A percentile compares a stretch with the other conserved stretches of the same genome.
Conservation (phyloP, 768 basidiomycete genomes). For the Epithele typhae region DNA sequence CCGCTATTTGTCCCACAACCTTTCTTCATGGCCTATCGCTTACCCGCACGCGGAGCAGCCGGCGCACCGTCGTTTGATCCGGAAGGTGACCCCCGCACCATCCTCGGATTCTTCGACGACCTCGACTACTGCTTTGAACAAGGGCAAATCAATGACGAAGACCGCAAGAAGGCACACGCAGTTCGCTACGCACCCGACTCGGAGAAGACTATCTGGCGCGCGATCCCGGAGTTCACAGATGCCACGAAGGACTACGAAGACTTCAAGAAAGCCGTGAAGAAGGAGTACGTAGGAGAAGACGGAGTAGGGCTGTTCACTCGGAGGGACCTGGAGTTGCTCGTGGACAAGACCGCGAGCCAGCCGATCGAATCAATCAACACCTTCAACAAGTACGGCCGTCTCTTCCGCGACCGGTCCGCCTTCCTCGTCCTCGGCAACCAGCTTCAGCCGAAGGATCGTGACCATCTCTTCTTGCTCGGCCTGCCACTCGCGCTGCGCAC, state of each 20-base stretch:
- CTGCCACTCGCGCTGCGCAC: background rate
- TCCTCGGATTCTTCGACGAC: conserved; percentile 13
- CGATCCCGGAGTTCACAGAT: background rate
- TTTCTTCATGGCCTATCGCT: conserved; percentile 1
- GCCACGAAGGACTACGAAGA: conserved; percentile 11
- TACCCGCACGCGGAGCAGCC: conserved; percentile 4
- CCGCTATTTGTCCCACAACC: too few species aligned
- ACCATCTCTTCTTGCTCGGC: conserved; percentile 17
- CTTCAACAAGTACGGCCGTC: conserved; percentile 15
- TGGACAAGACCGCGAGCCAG: conserved; percentile 14
- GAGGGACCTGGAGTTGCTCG: conserved; percentile 20
- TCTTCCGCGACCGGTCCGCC: conserved; percentile 16
- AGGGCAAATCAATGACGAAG: background rate
- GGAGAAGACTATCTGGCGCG: conserved; percentile 2
- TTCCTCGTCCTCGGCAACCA: conserved; percentile 17
- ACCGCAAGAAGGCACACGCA: conserved; percentile 1
- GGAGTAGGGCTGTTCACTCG: conserved; percentile 16
- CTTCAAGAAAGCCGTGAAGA: conserved; percentile 21
- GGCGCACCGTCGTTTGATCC: conserved; percentile 9
- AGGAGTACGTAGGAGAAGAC: conserved; percentile 20
- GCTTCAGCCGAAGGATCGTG: conserved; percentile 18
- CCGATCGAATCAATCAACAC: background rate
- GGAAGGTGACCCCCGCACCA: background rate
- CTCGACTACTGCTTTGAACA: conserved; percentile 3
- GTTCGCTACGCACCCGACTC: conserved; percentile 3